A percentile compares a stretch with the other conserved stretches of the same genome.
phyloP scores from a whole-genome alignment of 371 early-diverging fungal genomes.

The Rhizopus stolonifer region DNA sequence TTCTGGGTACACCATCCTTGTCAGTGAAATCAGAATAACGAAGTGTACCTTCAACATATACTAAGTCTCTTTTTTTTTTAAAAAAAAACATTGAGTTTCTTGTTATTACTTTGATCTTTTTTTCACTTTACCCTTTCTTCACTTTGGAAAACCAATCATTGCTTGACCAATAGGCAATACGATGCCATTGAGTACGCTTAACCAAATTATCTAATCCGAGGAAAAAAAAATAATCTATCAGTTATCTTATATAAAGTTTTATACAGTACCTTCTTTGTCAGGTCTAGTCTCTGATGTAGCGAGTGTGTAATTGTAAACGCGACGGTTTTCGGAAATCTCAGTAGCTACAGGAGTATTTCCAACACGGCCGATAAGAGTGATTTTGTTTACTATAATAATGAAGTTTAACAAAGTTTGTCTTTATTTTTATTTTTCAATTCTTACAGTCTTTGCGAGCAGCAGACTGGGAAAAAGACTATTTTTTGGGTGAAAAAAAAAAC shows the following conservation, averaged over 20 bases:
- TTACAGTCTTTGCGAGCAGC: constrained; percentile 28
- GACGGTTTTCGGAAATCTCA: constrained; percentile 37
- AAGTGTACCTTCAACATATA: constrained; percentile 63
- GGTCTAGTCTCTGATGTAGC: constrained; percentile 58
- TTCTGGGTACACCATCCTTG: constrained; percentile 58
- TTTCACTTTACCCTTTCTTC: constrained; percentile 48
- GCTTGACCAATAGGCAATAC: constrained; percentile 50
- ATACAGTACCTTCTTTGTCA: constrained; percentile 56
- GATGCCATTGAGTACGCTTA: constrained; percentile 66
- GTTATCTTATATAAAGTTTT: neutral
- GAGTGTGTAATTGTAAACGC: constrained; percentile 56
- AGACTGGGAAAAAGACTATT: constrained; percentile 28
- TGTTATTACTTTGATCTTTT: no score
- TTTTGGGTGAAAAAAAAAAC: neutral
- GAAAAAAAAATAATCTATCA: neutral
- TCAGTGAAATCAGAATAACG: constrained; percentile 61
- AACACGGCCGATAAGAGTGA: constrained; percentile 56
- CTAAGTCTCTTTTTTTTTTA: constrained; percentile 46
- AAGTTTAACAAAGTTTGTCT: no score
- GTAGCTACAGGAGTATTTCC: constrained; percentile 50
- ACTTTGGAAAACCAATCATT: constrained; percentile 46
- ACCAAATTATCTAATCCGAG: constrained; percentile 59
- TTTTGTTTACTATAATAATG: constrained; percentile 45
- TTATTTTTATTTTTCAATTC: neutral
- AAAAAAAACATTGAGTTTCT: neutral